phyloP scores from a whole-genome alignment of 2,329 filamentous ascomycete genomes.

The Monascus ruber region DNA sequence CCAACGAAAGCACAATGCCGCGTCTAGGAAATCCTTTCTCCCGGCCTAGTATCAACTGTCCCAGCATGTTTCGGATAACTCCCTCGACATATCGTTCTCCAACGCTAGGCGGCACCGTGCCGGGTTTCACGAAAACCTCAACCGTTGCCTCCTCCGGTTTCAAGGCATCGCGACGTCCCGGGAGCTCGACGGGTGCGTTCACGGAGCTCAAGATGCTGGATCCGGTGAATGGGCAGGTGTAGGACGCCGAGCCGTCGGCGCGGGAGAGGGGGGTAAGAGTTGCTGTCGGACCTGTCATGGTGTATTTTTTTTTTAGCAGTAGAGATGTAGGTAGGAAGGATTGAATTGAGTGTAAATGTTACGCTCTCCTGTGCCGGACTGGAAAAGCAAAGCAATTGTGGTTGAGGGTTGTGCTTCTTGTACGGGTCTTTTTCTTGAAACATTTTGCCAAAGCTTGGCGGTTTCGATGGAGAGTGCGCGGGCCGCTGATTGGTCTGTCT shows the following conservation, averaged over 20 bases:
- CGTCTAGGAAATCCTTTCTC: constrained; percentile 30
- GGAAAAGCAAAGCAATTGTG: no score
- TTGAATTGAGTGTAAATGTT: no score
- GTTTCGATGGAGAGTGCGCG: no score
- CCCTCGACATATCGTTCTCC: constrained; percentile 72
- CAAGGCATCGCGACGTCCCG: constrained; percentile 63
- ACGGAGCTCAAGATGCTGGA: constrained; percentile 76
- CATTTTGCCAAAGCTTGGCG: no score
- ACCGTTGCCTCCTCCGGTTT: constrained; percentile 81
- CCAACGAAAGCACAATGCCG: constrained; percentile 33
- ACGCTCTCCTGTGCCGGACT: no score
- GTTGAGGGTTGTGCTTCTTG: no score
- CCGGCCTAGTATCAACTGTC: constrained; percentile 30
- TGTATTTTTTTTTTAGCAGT: neutral
- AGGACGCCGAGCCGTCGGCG: constrained; percentile 30
- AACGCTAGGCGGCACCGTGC: constrained; percentile 73
- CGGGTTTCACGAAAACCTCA: constrained; percentile 81
- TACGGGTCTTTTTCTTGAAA: no score
- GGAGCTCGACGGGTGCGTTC: constrained; percentile 86
- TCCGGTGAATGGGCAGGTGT: constrained; percentile 39
- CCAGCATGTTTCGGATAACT: constrained; percentile 26
- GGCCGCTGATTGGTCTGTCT: no score
- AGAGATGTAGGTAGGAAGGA: no score
- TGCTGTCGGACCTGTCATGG: constrained; percentile 26
- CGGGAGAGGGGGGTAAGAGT: constrained; percentile 23